Base-by-base conservation (phyloP, 2,329 filamentous ascomycete species). In the Ophiostoma tasmaniense region DNA sequence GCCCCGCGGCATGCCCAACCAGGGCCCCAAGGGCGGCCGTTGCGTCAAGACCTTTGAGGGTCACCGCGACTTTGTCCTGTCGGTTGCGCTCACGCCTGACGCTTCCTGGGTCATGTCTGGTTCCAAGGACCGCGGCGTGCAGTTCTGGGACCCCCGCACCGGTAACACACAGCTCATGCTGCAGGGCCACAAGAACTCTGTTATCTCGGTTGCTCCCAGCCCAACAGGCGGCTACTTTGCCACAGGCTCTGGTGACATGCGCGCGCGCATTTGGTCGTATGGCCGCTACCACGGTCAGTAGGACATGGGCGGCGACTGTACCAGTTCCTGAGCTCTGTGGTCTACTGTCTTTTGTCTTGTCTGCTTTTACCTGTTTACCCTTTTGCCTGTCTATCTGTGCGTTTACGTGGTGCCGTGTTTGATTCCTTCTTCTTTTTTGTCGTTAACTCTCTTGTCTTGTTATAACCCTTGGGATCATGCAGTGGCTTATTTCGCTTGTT, bases 141-240 rank as follows among this genome's bases (percentile, higher is more conserved):
- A 98, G 77, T 98, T 99, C 84, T 99, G 95, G 95, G 94, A 99
- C 76, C 94, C 95, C 25, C 87, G 90, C 75, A 97, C 93, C 25
- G 95, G 94, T 45, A 90, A 91, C 73, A 96, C 94, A 0, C 94
- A 98, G 80, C 90, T 99, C 78, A 98, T 98, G 95, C 86, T 99
- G 71, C 95, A 98, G 79, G 95, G 95, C 33, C 95, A 99, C 79
- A 98, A 98, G 85, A 98, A 98, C 80, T 97, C 92, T 13, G 95
- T 99, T 74, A 98, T 98, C 75, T 97, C 93, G 2, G 95, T 99
- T 67, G 94, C 95, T 1, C 95, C 95, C 28, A 96, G 93, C 79
- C 95, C 95, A 20, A 89, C 87, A 45, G 93, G 93, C 70, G 88
- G 89, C 72, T 89, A 92, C 77, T 99, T 99, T 77, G 95, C 95